phyloP scores from a whole-genome alignment of 352 stramenopile species.

The Phytopythium aichiense region DNA sequence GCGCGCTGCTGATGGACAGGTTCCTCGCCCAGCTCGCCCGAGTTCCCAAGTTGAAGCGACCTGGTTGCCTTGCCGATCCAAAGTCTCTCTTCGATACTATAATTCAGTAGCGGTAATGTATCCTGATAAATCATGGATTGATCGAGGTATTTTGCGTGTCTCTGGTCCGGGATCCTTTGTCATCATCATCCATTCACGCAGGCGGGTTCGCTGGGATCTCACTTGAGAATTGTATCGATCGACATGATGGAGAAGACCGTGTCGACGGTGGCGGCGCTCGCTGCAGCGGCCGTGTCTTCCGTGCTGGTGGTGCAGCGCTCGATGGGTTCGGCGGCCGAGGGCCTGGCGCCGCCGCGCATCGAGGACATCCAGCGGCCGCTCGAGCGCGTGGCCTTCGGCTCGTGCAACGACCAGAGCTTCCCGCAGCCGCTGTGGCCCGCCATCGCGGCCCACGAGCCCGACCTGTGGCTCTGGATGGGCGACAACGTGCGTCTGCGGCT shows the following conservation, averaged over 20 bases:
- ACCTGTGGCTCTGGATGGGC: conserved; percentile 87
- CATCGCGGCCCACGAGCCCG: conserved; percentile 53
- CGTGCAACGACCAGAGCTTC: conserved; percentile 86
- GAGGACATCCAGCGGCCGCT: conserved; percentile 48
- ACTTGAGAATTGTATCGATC: neutral
- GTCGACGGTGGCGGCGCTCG: conserved; percentile 8
- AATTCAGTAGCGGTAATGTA: no score
- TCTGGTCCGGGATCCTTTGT: neutral
- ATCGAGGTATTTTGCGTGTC: neutral
- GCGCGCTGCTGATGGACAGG: neutral
- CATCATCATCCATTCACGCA: neutral
- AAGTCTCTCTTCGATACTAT: no score
- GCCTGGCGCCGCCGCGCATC: conserved; percentile 22
- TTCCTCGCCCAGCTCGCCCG: neutral
- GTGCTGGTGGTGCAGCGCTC: conserved; percentile 10
- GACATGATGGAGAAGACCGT: conserved; percentile 7
- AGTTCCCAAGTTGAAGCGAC: neutral
- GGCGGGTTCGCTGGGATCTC: neutral
- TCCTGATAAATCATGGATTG: no score
- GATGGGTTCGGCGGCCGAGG: conserved; percentile 9
- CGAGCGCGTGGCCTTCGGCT: conserved; percentile 68
- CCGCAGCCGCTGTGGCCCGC: conserved; percentile 69
- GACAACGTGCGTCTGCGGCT: conserved; percentile 59
- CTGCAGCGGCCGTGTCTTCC: conserved; percentile 14
- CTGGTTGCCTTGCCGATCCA: no score